Evolutionary conservation across 495 filamentous ascomycete species (phyloP).

Genomic region (Melanomma pulvis-pyrius): DNA sequence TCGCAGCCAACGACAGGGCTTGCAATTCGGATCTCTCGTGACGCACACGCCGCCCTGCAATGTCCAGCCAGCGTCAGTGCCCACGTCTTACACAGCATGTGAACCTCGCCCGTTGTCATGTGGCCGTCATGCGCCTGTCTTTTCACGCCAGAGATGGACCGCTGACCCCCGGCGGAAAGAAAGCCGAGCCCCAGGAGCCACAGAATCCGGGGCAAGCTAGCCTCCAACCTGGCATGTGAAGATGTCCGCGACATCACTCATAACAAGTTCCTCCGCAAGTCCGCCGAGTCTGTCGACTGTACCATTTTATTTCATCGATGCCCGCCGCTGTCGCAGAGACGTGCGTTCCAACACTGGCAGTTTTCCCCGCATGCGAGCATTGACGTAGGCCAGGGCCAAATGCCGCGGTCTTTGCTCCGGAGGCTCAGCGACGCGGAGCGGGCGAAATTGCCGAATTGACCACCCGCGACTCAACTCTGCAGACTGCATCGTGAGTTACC

Average conservation of each 20-base stretch:
- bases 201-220: conserved; percentile 16
- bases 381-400: neutral
- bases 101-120: conserved; percentile 10
- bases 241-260: neutral
- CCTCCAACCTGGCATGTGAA: conserved; percentile 11
- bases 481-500: neutral
- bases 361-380: neutral
- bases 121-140: neutral
- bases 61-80: neutral
- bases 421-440: neutral
- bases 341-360: neutral
- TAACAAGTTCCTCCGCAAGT: neutral
- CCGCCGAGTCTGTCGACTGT: neutral
- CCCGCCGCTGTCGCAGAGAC: neutral
- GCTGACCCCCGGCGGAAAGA: conserved; percentile 3
- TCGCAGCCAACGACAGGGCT: conserved; percentile 9
- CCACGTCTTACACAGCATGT: conserved; percentile 15
- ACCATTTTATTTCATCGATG: neutral
- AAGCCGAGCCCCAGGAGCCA: conserved; percentile 9
- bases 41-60: conserved; percentile 4
- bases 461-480: neutral
- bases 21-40: conserved; percentile 9
- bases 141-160: neutral
- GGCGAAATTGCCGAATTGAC: conserved; percentile 3
- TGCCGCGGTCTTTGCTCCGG: conserved; percentile 6